These are phyloP conservation scores for Debaryomyces coudertii DNA, from an alignment of 1,139 yeast species.

Conservation along the genomic window DNA sequence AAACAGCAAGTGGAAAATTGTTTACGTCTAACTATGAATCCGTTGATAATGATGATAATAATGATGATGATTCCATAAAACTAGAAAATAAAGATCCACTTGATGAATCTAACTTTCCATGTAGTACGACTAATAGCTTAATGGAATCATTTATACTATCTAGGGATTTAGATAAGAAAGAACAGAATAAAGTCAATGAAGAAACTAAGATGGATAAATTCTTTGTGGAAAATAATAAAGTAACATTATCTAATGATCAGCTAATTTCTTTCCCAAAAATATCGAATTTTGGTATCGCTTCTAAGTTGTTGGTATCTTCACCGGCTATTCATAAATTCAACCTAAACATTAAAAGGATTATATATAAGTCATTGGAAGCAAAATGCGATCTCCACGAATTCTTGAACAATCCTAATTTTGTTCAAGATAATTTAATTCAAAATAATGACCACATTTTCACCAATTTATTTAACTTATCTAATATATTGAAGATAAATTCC, in stretches of 20 bases:
- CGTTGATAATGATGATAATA: conserved; percentile 11
- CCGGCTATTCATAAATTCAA: conserved; percentile 37
- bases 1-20: conserved; percentile 30
- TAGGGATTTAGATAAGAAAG: conserved; percentile 26
- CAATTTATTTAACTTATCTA: conserved; percentile 35
- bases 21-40: conserved; percentile 1
- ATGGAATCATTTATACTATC: conserved; percentile 35
- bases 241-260: conserved; percentile 10
- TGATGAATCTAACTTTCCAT: conserved; percentile 10
- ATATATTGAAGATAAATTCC: conserved; percentile 29
- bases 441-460: conserved; percentile 19
- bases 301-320: conserved; percentile 28
- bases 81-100: conserved; percentile 12
- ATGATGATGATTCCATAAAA: conserved; percentile 10
- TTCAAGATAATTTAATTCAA: conserved; percentile 30
- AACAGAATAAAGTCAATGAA: not conserved
- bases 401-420: conserved; percentile 29
- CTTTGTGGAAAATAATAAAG: conserved; percentile 19
- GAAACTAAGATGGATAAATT: not conserved
- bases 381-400: conserved; percentile 24
- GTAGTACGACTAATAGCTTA: conserved; percentile 14
- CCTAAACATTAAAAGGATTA: conserved; percentile 28
- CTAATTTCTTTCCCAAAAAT: conserved; percentile 5
- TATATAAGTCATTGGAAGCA: conserved; percentile 29
- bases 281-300: not conserved